phyloP scores from a whole-genome alignment of 2,329 filamentous ascomycete genomes.

The Penicillium sp. region DNA sequence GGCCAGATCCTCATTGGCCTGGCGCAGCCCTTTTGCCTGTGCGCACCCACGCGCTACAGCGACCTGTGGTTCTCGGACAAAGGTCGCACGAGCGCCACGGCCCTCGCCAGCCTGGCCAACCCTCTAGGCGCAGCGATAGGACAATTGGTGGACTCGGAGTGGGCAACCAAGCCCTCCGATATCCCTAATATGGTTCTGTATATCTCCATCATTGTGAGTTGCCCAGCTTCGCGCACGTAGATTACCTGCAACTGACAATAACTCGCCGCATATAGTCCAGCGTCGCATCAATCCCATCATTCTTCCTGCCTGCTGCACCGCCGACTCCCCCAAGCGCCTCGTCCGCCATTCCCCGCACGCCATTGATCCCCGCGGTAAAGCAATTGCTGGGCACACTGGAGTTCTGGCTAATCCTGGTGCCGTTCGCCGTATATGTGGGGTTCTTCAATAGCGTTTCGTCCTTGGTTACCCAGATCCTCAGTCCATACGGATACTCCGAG shows the following conservation, averaged over 20 bases:
- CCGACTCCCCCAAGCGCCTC: constrained; percentile 75
- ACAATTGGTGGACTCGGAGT: constrained; percentile 79
- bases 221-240: background rate
- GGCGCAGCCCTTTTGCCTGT: constrained; percentile 87
- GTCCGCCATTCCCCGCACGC: constrained; percentile 52
- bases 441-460: constrained; percentile 92
- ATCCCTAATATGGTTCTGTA: constrained; percentile 82
- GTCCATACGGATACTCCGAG: constrained; percentile 80
- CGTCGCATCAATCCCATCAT: constrained; percentile 67
- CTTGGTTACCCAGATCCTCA: constrained; percentile 84
- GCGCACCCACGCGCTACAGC: constrained; percentile 84
- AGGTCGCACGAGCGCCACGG: constrained; percentile 84
- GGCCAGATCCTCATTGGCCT: constrained; percentile 88
- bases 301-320: constrained; percentile 74
- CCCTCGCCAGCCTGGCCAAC: constrained; percentile 79
- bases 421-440: constrained; percentile 82
- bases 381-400: constrained; percentile 61
- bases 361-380: constrained; percentile 56
- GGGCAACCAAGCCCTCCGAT: constrained; percentile 61
- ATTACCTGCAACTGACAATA: background rate
- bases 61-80: constrained; percentile 90
- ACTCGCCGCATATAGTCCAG: constrained; percentile 49
- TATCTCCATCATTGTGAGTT: constrained; percentile 73
- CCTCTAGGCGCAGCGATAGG: constrained; percentile 86
- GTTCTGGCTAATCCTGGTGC: constrained; percentile 75